These are phyloP conservation scores for Priceomyces medius DNA, from an alignment of 805 yeast genomes.

Conservation along the genomic window DNA sequence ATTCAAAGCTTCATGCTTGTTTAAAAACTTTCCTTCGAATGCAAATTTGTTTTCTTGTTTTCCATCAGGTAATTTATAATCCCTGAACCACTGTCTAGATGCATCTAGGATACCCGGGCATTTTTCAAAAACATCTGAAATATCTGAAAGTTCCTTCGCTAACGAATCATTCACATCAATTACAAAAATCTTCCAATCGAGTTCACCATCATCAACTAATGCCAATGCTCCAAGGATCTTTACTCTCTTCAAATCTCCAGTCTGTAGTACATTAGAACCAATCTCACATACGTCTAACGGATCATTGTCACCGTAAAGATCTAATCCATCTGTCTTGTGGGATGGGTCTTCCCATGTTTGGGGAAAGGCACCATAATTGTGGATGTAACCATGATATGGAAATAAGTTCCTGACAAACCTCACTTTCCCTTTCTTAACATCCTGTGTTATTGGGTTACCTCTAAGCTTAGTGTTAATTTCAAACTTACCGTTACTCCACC, in stretches of 20 bases:
- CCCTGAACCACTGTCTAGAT: slow-evolving; percentile 97
- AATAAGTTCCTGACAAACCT: slow-evolving; percentile 76
- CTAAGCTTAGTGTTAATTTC: slow-evolving; percentile 60
- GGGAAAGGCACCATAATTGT: slow-evolving; percentile 85
- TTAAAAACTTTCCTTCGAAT: slow-evolving; percentile 90
- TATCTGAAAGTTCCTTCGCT: slow-evolving; percentile 81
- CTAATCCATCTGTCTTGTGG: slow-evolving; percentile 43
- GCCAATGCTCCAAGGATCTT: slow-evolving; percentile 95
- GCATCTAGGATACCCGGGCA: slow-evolving; percentile 93
- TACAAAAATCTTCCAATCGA: slow-evolving; percentile 91
- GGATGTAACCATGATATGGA: slow-evolving; percentile 83
- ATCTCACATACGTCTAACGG: slow-evolving; percentile 77
- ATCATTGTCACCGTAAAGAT: slow-evolving; percentile 44
- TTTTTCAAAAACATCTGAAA: slow-evolving; percentile 85
- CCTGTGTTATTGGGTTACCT: slow-evolving; percentile 81
- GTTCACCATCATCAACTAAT: slow-evolving; percentile 86
- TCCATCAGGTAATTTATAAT: slow-evolving; percentile 97
- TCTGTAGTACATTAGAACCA: slow-evolving; percentile 63
- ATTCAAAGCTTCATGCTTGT: slow-evolving; percentile 81
- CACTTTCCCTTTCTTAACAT: slow-evolving; percentile 68
- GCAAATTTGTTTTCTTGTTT: slow-evolving; percentile 96
- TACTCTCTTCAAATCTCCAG: slow-evolving; percentile 81
- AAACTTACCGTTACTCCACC: slow-evolving; percentile 82
- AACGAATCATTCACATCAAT: slow-evolving; percentile 82
- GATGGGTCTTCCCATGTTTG: slow-evolving; percentile 99